Percentiles rank a stretch among this genome's conserved stretches.
phyloP scores from a whole-genome alignment of 768 basidiomycete species.

The Hirschioporus abietinus region DNA sequence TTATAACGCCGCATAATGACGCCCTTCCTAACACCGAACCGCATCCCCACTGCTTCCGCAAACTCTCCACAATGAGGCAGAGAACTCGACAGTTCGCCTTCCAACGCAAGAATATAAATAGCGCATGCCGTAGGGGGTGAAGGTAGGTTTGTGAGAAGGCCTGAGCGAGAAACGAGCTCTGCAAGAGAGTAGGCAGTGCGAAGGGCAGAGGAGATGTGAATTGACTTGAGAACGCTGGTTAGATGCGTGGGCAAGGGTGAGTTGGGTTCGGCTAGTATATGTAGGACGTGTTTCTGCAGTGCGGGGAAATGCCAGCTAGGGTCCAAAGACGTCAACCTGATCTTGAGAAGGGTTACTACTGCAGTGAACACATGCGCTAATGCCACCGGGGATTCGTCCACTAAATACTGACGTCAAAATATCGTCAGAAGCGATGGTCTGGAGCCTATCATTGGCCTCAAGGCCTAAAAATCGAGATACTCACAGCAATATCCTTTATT shows the following conservation, averaged over 20 bases:
- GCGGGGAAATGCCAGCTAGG: constrained; percentile 54
- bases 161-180: constrained; percentile 35
- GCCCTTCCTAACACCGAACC: constrained; percentile 44
- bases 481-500: constrained; percentile 60
- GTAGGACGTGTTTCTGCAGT: constrained; percentile 46
- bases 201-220: constrained; percentile 33
- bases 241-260: constrained; percentile 17
- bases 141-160: constrained; percentile 31
- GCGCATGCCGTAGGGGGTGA: constrained; percentile 58
- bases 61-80: constrained; percentile 52
- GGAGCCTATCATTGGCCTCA: background rate
- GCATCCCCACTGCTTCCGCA: constrained; percentile 48
- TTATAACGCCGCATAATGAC: constrained; percentile 70
- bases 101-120: constrained; percentile 61
- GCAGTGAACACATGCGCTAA: constrained; percentile 53
- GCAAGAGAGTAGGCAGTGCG: constrained; percentile 42
- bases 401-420: constrained; percentile 31
- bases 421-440: constrained; percentile 1
- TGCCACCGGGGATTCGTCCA: constrained; percentile 45
- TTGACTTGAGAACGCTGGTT: constrained; percentile 15
- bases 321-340: constrained; percentile 50
- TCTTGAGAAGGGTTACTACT: constrained; percentile 45
- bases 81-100: constrained; percentile 53
- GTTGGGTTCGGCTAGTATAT: constrained; percentile 13
- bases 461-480: constrained; percentile 6